A percentile compares a stretch with the other conserved stretches of the same genome.
These are phyloP conservation scores for Hypoxylon sp. DNA, from an alignment of 2,329 filamentous ascomycete genomes.

Conservation along the genomic window DNA sequence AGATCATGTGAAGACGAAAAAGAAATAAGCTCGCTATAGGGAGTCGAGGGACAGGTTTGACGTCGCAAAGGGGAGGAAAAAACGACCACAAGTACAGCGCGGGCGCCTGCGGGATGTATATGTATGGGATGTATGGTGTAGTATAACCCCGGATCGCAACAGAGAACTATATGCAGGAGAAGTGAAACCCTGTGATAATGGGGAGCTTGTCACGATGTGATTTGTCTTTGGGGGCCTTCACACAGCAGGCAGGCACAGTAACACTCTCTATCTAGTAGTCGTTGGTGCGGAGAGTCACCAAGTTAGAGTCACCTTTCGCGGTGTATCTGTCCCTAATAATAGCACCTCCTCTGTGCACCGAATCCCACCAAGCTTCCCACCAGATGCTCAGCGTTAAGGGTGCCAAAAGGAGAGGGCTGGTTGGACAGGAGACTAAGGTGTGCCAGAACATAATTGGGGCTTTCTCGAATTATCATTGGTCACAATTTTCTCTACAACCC, in stretches of 20 bases:
- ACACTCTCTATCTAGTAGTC: slow-evolving; percentile 44
- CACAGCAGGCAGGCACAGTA: slow-evolving; percentile 46
- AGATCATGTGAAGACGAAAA: slow-evolving; percentile 51
- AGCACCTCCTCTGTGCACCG: slow-evolving; percentile 45
- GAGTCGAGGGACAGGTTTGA: slow-evolving; percentile 49
- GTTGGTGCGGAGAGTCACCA: slow-evolving; percentile 46
- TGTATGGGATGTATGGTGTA: slow-evolving; percentile 49
- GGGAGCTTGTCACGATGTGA: slow-evolving; percentile 51
- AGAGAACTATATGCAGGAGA: slow-evolving; percentile 46
- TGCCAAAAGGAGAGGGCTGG: slow-evolving; percentile 48
- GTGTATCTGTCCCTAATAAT: slow-evolving; percentile 52
- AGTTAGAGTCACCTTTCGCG: slow-evolving; percentile 35
- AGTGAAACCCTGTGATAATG: slow-evolving; percentile 52
- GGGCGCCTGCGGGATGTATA: slow-evolving; percentile 54
- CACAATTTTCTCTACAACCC: slow-evolving; percentile 42
- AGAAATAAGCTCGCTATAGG: slow-evolving; percentile 51
- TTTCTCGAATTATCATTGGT: slow-evolving; percentile 50
- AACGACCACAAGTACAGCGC: slow-evolving; percentile 48
- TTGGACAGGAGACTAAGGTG: slow-evolving; percentile 53
- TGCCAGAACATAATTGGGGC: slow-evolving; percentile 46
- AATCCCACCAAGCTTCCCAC: slow-evolving; percentile 47
- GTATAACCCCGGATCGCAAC: slow-evolving; percentile 43
- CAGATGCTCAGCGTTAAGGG: slow-evolving; percentile 48
- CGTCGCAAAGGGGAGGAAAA: slow-evolving; percentile 55
- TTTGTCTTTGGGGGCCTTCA: slow-evolving; percentile 50